Percentiles rank a stretch among this genome's conserved stretches.
phyloP scores from a whole-genome alignment of 495 filamentous ascomycete genomes.

The Entonaema liquescens region DNA sequence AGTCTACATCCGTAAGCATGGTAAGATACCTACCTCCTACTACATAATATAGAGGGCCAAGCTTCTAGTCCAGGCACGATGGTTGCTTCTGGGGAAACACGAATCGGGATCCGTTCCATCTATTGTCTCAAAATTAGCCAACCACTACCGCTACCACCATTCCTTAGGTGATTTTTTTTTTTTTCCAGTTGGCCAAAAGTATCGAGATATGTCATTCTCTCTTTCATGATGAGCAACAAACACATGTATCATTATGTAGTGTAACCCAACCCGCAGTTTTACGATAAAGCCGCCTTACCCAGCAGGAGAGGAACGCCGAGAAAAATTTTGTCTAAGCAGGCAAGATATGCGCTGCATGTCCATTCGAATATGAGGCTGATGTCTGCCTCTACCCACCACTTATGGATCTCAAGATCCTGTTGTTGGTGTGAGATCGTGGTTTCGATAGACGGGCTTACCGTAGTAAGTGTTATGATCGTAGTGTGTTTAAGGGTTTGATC shows the following conservation, averaged over 20 bases:
- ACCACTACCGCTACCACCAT: conserved; percentile 1
- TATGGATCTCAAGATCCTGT: conserved; percentile 20
- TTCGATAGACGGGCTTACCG: neutral
- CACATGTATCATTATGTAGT: conserved; percentile 23
- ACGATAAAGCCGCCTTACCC: conserved; percentile 45
- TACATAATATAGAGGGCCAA: conserved; percentile 14
- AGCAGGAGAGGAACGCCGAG: conserved; percentile 34
- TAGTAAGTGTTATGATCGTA: neutral
- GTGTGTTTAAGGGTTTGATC: neutral
- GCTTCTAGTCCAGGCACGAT: conserved; percentile 35
- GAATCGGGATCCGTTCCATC: conserved; percentile 43
- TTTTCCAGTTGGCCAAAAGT: neutral
- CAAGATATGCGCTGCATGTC: conserved; percentile 26
- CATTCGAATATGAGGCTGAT: conserved; percentile 44
- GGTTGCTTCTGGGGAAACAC: conserved; percentile 24
- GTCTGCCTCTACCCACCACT: conserved; percentile 31
- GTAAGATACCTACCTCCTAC: conserved; percentile 8
- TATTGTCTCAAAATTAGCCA: conserved; percentile 39
- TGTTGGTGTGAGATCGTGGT: conserved; percentile 15
- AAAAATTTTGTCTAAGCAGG: conserved; percentile 13
- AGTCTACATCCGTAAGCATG: conserved; percentile 21
- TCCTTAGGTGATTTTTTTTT: conserved; percentile 14
- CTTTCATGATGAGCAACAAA: neutral
- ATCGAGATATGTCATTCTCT: conserved; percentile 35
- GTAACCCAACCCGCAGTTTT: conserved; percentile 36